Evolutionary conservation across 805 yeast genomes (phyloP), one percentile per base, ranked within the genome.

Genomic region (Metschnikowia reukaufii): DNA sequence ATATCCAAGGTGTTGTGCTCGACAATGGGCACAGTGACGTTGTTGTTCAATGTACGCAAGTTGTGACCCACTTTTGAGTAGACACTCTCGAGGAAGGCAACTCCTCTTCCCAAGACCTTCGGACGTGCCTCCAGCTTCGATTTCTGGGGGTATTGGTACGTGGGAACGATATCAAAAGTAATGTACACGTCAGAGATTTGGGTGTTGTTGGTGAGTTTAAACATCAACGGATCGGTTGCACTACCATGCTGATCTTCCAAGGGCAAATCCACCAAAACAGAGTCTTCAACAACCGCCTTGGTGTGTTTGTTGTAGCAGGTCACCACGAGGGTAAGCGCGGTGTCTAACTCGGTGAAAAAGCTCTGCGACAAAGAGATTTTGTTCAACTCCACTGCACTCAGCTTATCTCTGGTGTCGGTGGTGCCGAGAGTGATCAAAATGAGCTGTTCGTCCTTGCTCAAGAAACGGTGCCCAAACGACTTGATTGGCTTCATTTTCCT

Each of bases 111-210:
- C 30, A 91, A 69, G 46, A 51, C 64, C 60, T 45, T 61, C 3
- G 49, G 52, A 4, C 36, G 16, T 15, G 39, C 20, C 12, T 37
- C 27, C 16, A 25, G 41, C 27, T 35, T 37, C n/a, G 41, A 41
- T 12, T 37, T 43, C 15, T 45, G 48, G 12, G 57, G 56, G 44
- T 74, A 76, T 38, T 83, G 85, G 64, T 89, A 90, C 0, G 97
- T 88, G 19, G 97, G 96, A 15, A 91, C 89, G 46, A 91, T 77
- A 64, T 92, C 98, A 66, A 92, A 92, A 32, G 81, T 79, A 31
- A 92, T 64, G 3, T 78, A 63, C 12, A 84, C 77, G 43, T 83
- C 79, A 31, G 76, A 66, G 12, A 81, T 78, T 27, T 70, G 69
- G 33, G 70, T 65, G 27, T 62, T 55, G 43, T 77, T 66, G 6